Percentiles rank a stretch among this genome's conserved stretches.
Conservation (phyloP, 1,139 yeast genomes). For the Pichia sp. region DNA sequence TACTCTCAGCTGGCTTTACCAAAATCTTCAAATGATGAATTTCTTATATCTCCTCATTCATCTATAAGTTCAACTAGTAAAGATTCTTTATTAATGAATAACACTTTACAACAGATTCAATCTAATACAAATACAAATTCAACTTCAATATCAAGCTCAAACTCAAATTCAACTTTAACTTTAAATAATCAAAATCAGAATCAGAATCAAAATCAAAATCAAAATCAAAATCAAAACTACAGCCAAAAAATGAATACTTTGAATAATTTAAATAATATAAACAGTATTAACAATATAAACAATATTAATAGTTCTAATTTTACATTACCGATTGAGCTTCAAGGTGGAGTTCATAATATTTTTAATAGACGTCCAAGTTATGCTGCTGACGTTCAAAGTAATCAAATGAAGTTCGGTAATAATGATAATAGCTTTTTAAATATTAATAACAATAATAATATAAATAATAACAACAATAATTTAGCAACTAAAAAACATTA, state of each 20-base stretch:
- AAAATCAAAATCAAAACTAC: not conserved
- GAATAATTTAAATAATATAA: not conserved
- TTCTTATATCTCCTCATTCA: constrained; percentile 24
- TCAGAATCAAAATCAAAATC: not conserved
- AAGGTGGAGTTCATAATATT: constrained; percentile 58
- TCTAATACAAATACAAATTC: not conserved
- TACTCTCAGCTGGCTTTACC: constrained; percentile 14
- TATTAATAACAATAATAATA: too few relatives aligned
- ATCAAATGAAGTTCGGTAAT: not conserved
- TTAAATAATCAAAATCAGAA: too few relatives aligned
- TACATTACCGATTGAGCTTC: constrained; percentile 51
- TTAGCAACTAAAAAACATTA: constrained; percentile 1
- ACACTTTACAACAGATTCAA: constrained; percentile 6
- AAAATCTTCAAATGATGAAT: constrained; percentile 14
- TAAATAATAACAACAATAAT: too few relatives aligned
- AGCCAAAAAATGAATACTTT: not conserved
- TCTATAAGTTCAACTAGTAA: constrained; percentile 24
- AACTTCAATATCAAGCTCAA: not conserved
- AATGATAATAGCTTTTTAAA: not conserved
- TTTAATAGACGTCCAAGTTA: constrained; percentile 59
- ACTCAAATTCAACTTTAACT: constrained; percentile 5
- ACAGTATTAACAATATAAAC: too few relatives aligned
- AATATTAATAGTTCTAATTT: constrained; percentile 26
- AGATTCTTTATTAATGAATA: constrained; percentile 20
- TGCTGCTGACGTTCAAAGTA: constrained; percentile 49